A percentile compares a stretch with the other conserved stretches of the same genome.
phyloP scores from a whole-genome alignment of 768 basidiomycete species.

The Termitomyces bulborhizus region DNA sequence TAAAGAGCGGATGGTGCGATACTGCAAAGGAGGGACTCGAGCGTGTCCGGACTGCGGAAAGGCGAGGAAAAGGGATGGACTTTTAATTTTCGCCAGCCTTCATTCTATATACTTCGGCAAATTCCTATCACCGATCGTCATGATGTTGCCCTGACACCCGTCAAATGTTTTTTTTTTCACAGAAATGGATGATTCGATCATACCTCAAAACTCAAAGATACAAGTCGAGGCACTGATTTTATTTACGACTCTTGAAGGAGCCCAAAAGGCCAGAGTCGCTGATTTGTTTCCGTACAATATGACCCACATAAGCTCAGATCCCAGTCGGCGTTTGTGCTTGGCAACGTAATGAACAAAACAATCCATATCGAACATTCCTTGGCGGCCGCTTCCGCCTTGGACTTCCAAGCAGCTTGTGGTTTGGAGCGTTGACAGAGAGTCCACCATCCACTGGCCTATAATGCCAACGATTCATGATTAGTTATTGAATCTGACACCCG shows the following conservation, averaged over 20 bases:
- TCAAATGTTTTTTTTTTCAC: conserved; percentile 1
- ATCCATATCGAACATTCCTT: background rate
- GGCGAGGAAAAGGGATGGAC: conserved; percentile 4
- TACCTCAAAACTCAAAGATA: background rate
- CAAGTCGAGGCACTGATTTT: background rate
- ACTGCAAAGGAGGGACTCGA: conserved; percentile 17
- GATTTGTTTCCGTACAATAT: background rate
- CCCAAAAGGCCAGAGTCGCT: too few species aligned
- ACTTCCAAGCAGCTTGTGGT: background rate
- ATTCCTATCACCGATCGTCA: conserved; percentile 3
- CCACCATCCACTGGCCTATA: background rate
- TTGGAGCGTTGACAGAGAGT: background rate
- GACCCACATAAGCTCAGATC: background rate
- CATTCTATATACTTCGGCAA: conserved; percentile 16
- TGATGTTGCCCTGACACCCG: conserved; percentile 8
- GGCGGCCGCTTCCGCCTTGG: background rate
- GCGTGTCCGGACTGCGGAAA: conserved; percentile 9
- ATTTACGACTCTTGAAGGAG: background rate
- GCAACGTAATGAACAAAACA: background rate
- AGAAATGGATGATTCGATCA: background rate
- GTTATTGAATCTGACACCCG: too few species aligned
- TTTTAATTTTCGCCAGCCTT: background rate
- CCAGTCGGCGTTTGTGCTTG: background rate
- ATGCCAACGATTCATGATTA: background rate
- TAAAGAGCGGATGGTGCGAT: conserved; percentile 17